Base-by-base conservation (phyloP, 768 basidiomycete species). In the Asterophora parasitica region DNA sequence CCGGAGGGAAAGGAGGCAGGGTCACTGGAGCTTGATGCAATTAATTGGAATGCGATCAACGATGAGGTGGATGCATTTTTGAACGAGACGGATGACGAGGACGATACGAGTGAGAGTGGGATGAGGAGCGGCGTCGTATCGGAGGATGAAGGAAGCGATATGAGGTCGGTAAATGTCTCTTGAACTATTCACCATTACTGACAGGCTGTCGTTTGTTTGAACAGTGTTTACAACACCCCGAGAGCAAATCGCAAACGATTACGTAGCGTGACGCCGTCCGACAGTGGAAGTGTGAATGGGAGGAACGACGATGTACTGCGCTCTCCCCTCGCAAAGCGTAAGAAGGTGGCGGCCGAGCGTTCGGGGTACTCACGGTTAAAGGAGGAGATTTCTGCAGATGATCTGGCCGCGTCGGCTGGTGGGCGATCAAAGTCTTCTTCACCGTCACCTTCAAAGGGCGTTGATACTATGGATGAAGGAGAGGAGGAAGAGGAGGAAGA, bases 21-120 rank as follows among this genome's bases (percentile, higher is more conserved):
- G 43, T 53, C 60, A 27, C 65, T 85, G 39, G 77, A 78, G 61
- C 69, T 83, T 48, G 74, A 67, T 49, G 80, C 80, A 38, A 82
- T 90, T 47, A 76, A 91, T 61, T 92, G 90, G 85, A 79, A 82
- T 55, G 84, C 83, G 56, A 84, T 90, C 56, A 88, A 89, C 60
- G 80, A 85, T 50, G 93, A 94, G 60, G 84, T 93, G 30, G 89
- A 92, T 52, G 91, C 84, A 35, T 85, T 88, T 32, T 81, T 93
- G 79, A 84, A 82, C 52, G 86, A 88, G 71, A 83, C 82, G 53
- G 82, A 86, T 50, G 83, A 85, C 44, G 79, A 80, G 26, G 77
- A 78, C 8, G 73, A 70, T 30, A 66, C 56, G 8, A 67, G 69
- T 26, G 70, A 61, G 53, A 77, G 71, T 61, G 71, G 66, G 48